Percentiles rank a stretch among this genome's conserved stretches.
Evolutionary conservation across 768 basidiomycete genomes (phyloP).

Genomic region (Boletus insuetus): DNA sequence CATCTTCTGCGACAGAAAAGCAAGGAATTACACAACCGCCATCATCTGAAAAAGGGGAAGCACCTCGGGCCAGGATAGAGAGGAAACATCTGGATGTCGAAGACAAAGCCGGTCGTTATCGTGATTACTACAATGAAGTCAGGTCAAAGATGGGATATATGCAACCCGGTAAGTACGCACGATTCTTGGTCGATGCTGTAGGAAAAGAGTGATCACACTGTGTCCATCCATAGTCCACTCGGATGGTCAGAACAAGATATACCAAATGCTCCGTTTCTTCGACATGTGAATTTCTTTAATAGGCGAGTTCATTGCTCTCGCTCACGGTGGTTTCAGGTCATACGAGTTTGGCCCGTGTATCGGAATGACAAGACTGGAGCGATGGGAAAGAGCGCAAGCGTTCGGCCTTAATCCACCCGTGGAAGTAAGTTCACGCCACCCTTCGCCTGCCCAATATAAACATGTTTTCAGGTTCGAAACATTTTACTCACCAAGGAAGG

Average conservation of each 20-base stretch:
- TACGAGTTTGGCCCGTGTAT: slow-evolving; percentile 81
- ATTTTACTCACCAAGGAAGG: slow-evolving; percentile 75
- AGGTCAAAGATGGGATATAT: slow-evolving; percentile 53
- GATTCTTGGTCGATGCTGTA: neutral
- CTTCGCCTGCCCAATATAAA: neutral
- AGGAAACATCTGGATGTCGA: slow-evolving; percentile 38
- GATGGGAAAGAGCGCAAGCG: slow-evolving; percentile 82
- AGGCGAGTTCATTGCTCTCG: neutral
- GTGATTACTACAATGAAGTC: slow-evolving; percentile 46
- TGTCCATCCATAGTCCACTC: slow-evolving; percentile 53
- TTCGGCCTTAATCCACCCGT: slow-evolving; percentile 77
- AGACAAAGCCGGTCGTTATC: slow-evolving; percentile 51
- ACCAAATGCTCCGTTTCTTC: slow-evolving; percentile 76
- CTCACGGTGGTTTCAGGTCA: slow-evolving; percentile 42
- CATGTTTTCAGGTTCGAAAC: slow-evolving; percentile 58
- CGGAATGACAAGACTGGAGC: slow-evolving; percentile 75
- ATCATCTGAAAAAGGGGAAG: slow-evolving; percentile 5
- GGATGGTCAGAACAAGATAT: slow-evolving; percentile 56
- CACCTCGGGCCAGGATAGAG: slow-evolving; percentile 10
- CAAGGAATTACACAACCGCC: neutral
- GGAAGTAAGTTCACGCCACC: slow-evolving; percentile 49
- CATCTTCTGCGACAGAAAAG: slow-evolving; percentile 3
- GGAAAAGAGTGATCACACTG: neutral
- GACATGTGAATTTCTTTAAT: slow-evolving; percentile 52
- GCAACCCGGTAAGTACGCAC: slow-evolving; percentile 52